Base-by-base conservation (phyloP, 257 asterid species). In the Nicotiana noctiflora region DNA sequence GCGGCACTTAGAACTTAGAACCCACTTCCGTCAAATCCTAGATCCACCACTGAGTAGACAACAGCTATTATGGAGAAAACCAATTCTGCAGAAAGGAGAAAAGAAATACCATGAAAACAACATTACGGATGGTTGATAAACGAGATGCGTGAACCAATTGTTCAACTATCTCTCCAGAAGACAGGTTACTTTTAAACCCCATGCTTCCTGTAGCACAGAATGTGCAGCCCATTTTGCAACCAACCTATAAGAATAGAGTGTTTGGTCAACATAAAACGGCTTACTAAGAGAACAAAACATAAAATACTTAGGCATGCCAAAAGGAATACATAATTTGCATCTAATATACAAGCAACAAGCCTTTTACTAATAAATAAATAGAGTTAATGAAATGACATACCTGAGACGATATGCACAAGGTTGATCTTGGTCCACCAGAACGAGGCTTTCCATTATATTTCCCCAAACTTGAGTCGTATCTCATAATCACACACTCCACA, bases 221-320 rank as follows among this genome's bases (percentile, higher is more conserved):
- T 31, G 82, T 94, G 93, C 99, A 96, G 65, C 92, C 98, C 99
- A 96, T 96, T 88, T 96, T 96, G 91, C 99, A 96, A 66, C 99
- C 99, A 70, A 96, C 99, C 99, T 96, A 64, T 2, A 59, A 25
- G 31, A 51, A 83, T 32, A 64, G 29, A 29, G 52, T 2, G 32
- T 27, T 52, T 64, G 23, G 15, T 74, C 61, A 74, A 74, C 78
- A 74, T 25, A 74, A 72, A 74, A 74, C 1, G 15, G 19, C 40
- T 49, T 46, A 46, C 59, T 14, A 51, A 51, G 56, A 51, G 9
- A 49, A 23, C 17, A 74, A 14, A 74, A 23, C 40, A 49, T 49
- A 31, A 46, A 21, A 46, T 46, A 72, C 78, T 40, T 46, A 49
- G 78, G 44, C 9, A 72, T 23, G 14, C 60, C 37, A 49, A 46